phyloP scores from a whole-genome alignment of 306 rosid genomes.

The Cercis canadensis region DNA sequence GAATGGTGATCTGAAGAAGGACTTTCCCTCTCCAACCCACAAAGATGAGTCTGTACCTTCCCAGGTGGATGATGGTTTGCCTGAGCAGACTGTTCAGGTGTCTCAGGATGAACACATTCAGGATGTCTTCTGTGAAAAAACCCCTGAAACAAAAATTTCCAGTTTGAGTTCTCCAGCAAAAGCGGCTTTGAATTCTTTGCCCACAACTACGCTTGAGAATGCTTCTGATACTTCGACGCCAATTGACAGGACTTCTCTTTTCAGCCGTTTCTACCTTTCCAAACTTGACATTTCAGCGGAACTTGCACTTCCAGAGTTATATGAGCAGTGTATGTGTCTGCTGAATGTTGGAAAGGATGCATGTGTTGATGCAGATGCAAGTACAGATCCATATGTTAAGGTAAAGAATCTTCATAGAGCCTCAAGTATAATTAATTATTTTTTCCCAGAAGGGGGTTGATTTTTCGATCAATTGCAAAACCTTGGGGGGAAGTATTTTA shows the following conservation, averaged over 20 bases:
- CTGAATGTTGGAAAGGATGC: conserved; percentile 53
- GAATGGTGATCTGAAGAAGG: conserved; percentile 72
- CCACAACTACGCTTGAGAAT: conserved; percentile 51
- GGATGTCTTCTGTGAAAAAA: conserved; percentile 50
- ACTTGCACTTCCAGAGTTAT: conserved; percentile 70
- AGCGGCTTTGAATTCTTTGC: conserved; percentile 48
- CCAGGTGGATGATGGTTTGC: conserved; percentile 56
- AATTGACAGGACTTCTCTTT: conserved; percentile 50
- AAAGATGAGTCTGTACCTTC: conserved; percentile 65
- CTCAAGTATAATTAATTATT: neutral
- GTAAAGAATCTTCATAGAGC: conserved; percentile 46
- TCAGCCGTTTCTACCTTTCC: conserved; percentile 80
- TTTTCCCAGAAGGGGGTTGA: neutral
- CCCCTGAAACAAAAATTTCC: conserved; percentile 64
- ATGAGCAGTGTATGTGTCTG: conserved; percentile 64
- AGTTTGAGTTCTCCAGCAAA: conserved; percentile 58
- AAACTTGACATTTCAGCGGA: conserved; percentile 86
- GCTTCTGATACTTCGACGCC: conserved; percentile 46
- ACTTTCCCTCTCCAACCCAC: conserved; percentile 69
- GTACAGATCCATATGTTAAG: conserved; percentile 56
- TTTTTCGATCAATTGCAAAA: neutral
- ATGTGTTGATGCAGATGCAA: conserved; percentile 51
- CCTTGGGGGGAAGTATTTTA: neutral
- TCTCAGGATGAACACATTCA: conserved; percentile 60
- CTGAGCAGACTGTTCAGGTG: conserved; percentile 55